These are phyloP conservation scores for Blepharisma japonicum DNA, from an alignment of 73 alveolate genomes.

Conservation along the genomic window DNA sequence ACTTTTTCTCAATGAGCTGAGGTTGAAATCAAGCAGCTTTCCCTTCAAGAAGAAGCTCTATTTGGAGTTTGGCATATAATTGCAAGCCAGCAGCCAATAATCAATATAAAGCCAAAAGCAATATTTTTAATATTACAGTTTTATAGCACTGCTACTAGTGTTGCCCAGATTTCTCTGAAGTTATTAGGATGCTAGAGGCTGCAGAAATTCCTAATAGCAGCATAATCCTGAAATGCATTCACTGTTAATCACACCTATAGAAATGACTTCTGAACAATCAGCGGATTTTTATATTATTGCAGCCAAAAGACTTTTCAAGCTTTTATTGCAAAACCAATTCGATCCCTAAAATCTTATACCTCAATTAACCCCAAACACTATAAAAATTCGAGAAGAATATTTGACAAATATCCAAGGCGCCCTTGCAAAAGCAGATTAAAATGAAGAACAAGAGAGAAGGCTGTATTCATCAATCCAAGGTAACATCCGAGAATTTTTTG, in stretches of 20 bases:
- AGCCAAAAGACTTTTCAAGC: slow-evolving; percentile 46
- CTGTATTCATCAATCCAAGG: slow-evolving; percentile 89
- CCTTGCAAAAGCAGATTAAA: slow-evolving; percentile 66
- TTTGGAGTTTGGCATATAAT: slow-evolving; percentile 62
- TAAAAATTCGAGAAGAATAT: slow-evolving; percentile 57
- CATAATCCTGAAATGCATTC: slow-evolving; percentile 45
- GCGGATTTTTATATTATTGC: slow-evolving; percentile 27
- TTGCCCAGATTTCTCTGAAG: slow-evolving; percentile 74
- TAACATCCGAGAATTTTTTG: slow-evolving; percentile 83
- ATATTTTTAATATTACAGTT: slow-evolving; percentile 46
- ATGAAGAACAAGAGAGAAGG: slow-evolving; percentile 78
- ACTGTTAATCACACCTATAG: slow-evolving; percentile 64
- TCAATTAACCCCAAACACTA: slow-evolving; percentile 75
- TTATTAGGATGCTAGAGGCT: slow-evolving; percentile 58
- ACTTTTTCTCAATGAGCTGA: slow-evolving; percentile 74
- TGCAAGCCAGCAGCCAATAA: slow-evolving; percentile 51
- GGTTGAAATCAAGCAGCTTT: slow-evolving; percentile 62
- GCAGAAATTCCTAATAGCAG: slow-evolving; percentile 50
- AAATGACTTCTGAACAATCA: slow-evolving; percentile 28
- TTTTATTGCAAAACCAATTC: slow-evolving; percentile 54
- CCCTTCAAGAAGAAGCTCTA: slow-evolving; percentile 63
- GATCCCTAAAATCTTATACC: slow-evolving; percentile 55
- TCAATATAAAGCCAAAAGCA: slow-evolving; percentile 37
- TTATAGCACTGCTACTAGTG: slow-evolving; percentile 43
- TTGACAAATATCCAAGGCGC: slow-evolving; percentile 61